phyloP scores from a whole-genome alignment of 768 basidiomycete species.

The Boletus huronensis region DNA sequence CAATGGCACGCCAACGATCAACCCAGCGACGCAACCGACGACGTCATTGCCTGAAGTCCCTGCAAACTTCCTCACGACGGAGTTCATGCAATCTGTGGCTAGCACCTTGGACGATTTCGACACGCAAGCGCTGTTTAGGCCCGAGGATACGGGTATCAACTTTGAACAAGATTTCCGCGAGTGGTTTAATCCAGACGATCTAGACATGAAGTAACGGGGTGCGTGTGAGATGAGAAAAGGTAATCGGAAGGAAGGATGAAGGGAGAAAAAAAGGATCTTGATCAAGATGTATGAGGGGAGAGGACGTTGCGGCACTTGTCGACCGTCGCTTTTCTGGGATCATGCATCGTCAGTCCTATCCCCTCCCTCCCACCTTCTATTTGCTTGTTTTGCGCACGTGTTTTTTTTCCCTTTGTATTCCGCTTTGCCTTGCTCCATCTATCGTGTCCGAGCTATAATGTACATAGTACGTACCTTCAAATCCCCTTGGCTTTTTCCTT shows the following conservation, averaged over 20 bases:
- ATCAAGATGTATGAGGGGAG: constrained; percentile 7
- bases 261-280: background rate
- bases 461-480: constrained; percentile 16
- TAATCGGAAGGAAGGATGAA: constrained; percentile 3
- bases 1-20: constrained; percentile 31
- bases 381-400: constrained; percentile 1
- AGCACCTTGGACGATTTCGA: constrained; percentile 40
- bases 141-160: constrained; percentile 48
- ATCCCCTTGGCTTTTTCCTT: constrained; percentile 2
- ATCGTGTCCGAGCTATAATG: constrained; percentile 11
- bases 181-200: constrained; percentile 62
- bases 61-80: constrained; percentile 23
- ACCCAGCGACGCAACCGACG: constrained; percentile 24
- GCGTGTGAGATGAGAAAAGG: background rate
- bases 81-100: constrained; percentile 46
- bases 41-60: constrained; percentile 28
- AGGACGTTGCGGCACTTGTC: constrained; percentile 2
- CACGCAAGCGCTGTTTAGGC: constrained; percentile 36
- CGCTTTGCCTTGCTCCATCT: constrained; percentile 11
- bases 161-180: constrained; percentile 75
- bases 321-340: constrained; percentile 7
- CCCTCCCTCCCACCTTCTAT: background rate
- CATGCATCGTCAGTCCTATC: constrained; percentile 11
- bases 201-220: constrained; percentile 25
- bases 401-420: constrained; percentile 2